Evolutionary conservation across 192 early-diverging fungal species (phyloP).

Genomic region (Gamsiella multidivaricata): DNA sequence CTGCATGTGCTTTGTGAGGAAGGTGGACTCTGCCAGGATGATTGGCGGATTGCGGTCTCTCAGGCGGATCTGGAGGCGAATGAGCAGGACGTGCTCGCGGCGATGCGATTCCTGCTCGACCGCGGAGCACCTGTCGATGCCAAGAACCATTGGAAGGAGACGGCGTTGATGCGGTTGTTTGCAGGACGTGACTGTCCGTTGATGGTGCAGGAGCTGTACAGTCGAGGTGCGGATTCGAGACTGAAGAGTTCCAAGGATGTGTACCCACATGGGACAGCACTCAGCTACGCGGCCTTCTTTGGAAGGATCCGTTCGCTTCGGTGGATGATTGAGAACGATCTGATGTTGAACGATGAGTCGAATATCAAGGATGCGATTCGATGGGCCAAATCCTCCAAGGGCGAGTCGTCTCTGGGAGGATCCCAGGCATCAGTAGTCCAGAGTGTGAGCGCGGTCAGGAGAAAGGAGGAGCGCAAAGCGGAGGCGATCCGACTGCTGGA

Average conservation of each 20-base stretch:
- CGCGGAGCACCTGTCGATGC: conserved; percentile 36
- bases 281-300: conserved; percentile 42
- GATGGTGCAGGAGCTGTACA: conserved; percentile 52
- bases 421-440: conserved; percentile 6
- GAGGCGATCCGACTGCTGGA: conserved; percentile 42
- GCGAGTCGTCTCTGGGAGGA: conserved; percentile 8
- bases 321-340: conserved; percentile 52
- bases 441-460: conserved; percentile 7
- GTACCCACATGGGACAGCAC: conserved; percentile 44
- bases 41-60: conserved; percentile 26
- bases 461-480: conserved; percentile 45
- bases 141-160: conserved; percentile 56
- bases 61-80: conserved; percentile 35
- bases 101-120: conserved; percentile 51
- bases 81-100: conserved; percentile 40
- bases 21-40: conserved; percentile 34
- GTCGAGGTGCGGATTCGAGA: conserved; percentile 38
- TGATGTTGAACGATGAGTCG: conserved; percentile 41
- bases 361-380: conserved; percentile 47
- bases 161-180: conserved; percentile 40
- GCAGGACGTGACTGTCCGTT: conserved; percentile 49
- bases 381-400: conserved; percentile 45
- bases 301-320: conserved; percentile 41
- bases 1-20: conserved; percentile 48
- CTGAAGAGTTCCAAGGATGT: conserved; percentile 51